These are phyloP conservation scores for Rhodocollybia butyracea DNA, from an alignment of 768 basidiomycete species.

Conservation along the genomic window DNA sequence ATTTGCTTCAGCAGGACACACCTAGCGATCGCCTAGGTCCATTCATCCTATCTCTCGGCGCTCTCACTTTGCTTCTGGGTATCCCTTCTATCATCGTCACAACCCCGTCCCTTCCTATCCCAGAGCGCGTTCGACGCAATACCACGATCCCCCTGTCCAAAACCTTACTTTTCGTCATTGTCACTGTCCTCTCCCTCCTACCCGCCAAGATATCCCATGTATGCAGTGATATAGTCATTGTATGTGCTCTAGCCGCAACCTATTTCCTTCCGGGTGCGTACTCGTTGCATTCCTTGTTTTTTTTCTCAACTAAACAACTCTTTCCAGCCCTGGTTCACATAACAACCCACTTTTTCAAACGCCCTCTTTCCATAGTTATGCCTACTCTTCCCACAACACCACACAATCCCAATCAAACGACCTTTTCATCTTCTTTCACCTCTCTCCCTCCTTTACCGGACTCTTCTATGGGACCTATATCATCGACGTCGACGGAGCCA, in stretches of 20 bases:
- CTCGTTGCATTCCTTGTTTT: not conserved
- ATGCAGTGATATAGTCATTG: constrained; percentile 46
- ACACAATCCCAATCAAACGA: constrained; percentile 19
- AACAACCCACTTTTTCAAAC: constrained; percentile 77
- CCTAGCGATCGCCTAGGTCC: constrained; percentile 25
- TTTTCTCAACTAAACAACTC: not conserved
- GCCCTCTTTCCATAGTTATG: constrained; percentile 80
- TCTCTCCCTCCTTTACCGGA: constrained; percentile 13
- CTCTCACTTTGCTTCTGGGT: constrained; percentile 51
- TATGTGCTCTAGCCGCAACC: constrained; percentile 51
- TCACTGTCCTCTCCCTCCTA: constrained; percentile 44
- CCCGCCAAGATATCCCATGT: constrained; percentile 34
- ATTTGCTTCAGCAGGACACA: constrained; percentile 23
- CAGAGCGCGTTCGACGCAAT: constrained; percentile 37
- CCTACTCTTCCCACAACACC: constrained; percentile 38
- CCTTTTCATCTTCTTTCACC: constrained; percentile 9
- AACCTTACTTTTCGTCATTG: constrained; percentile 34
- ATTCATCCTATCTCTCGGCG: constrained; percentile 40
- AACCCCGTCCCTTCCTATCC: constrained; percentile 48
- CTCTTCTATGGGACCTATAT: constrained; percentile 10
- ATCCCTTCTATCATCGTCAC: constrained; percentile 60
- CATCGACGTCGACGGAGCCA: constrained; percentile 19
- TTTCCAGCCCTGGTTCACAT: constrained; percentile 69
- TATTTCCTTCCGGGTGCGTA: constrained; percentile 60
- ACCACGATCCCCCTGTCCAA: constrained; percentile 45